Evolutionary conservation across 2,329 filamentous ascomycete species (phyloP).

Genomic region (Epichloe coenophiala): DNA sequence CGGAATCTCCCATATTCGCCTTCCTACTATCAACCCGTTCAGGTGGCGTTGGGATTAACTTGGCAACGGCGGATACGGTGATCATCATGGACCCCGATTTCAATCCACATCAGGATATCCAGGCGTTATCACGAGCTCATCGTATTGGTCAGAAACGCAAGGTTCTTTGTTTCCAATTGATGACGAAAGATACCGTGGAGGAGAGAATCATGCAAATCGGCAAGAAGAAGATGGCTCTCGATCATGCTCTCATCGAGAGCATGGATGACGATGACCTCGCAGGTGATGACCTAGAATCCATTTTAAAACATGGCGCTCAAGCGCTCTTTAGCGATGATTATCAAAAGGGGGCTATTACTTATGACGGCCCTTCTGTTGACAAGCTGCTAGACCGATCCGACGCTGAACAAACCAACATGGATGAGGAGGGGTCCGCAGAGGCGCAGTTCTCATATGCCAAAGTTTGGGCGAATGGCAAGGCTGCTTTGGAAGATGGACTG

Average conservation of each 20-base stretch:
- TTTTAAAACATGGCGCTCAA: constrained; percentile 75
- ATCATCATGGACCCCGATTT: constrained; percentile 96
- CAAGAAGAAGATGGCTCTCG: constrained; percentile 87
- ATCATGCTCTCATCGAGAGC: constrained; percentile 85
- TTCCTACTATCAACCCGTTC: constrained; percentile 90
- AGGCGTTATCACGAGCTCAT: constrained; percentile 86
- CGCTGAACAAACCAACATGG: constrained; percentile 55
- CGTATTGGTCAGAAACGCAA: constrained; percentile 94
- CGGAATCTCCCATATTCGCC: constrained; percentile 69
- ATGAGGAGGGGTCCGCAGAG: constrained; percentile 52
- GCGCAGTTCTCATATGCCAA: constrained; percentile 80
- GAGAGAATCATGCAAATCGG: constrained; percentile 96
- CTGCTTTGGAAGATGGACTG: constrained; percentile 49
- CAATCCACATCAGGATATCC: constrained; percentile 95
- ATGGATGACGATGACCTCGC: constrained; percentile 77
- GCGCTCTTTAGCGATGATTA: constrained; percentile 71
- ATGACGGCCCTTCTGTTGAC: constrained; percentile 73
- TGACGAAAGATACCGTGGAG: constrained; percentile 79
- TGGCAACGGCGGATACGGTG: constrained; percentile 92
- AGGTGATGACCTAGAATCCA: constrained; percentile 69
- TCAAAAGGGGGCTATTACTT: constrained; percentile 59
- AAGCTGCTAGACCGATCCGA: constrained; percentile 79
- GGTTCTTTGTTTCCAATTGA: constrained; percentile 87
- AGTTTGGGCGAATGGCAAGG: constrained; percentile 79
- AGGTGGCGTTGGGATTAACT: constrained; percentile 92